These are phyloP conservation scores for Alternaria ethzedia DNA, from an alignment of 2,329 filamentous ascomycete species.

Conservation along the genomic window DNA sequence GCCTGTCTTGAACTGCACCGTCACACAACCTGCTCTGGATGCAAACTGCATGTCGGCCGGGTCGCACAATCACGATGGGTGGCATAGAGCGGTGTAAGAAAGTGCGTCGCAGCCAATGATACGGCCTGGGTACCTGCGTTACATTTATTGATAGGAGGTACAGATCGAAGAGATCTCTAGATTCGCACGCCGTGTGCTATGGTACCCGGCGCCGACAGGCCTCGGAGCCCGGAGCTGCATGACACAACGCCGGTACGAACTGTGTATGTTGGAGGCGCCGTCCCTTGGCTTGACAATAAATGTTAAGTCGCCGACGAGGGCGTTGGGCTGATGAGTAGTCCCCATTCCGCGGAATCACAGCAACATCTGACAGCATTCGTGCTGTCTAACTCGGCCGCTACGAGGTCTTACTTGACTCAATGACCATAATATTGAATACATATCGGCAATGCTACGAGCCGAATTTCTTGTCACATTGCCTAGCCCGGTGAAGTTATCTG, in stretches of 20 bases:
- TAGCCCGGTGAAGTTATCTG: neutral
- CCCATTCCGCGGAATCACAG: neutral
- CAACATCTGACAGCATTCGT: neutral
- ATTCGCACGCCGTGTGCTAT: neutral
- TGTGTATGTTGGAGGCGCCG: neutral
- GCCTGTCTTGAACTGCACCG: neutral
- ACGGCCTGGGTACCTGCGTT: neutral
- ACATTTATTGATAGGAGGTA: neutral
- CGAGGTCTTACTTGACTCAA: neutral
- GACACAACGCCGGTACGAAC: neutral
- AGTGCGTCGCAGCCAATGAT: neutral
- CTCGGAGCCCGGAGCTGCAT: neutral
- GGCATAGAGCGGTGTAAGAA: conserved; percentile 2
- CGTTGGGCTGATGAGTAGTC: neutral
- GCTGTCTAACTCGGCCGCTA: neutral
- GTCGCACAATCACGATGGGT: neutral
- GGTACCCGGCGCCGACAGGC: neutral
- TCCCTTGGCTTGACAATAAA: neutral
- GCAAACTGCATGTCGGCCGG: neutral
- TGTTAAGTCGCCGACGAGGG: neutral
- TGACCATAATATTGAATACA: neutral
- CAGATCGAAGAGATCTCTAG: conserved; percentile 1
- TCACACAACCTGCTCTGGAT: neutral
- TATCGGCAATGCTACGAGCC: neutral
- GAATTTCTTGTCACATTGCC: neutral